phyloP scores from a whole-genome alignment of 371 early-diverging fungal species.

The Rhizopus arrhizus region DNA sequence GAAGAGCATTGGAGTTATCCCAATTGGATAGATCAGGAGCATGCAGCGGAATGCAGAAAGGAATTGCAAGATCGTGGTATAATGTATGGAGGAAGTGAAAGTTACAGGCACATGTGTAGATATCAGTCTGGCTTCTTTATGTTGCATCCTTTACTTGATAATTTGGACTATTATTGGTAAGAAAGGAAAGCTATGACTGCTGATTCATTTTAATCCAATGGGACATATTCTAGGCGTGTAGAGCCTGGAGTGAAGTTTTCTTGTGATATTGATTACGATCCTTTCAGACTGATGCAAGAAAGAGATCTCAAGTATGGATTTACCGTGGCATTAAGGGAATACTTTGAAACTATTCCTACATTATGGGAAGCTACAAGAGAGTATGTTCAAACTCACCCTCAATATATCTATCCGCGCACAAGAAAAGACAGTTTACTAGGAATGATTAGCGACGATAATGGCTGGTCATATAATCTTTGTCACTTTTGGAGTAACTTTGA shows the following conservation, averaged over 20 bases:
- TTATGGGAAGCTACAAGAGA: conserved; percentile 75
- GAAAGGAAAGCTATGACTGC: background rate
- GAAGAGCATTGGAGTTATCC: conserved; percentile 85
- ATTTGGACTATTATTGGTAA: conserved; percentile 93
- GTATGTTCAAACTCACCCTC: conserved; percentile 57
- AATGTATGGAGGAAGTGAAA: conserved; percentile 82
- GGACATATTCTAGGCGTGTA: conserved; percentile 85
- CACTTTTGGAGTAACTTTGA: conserved; percentile 76
- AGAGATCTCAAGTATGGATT: conserved; percentile 85
- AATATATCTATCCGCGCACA: conserved; percentile 49
- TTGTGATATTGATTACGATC: conserved; percentile 90
- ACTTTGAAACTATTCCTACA: conserved; percentile 78
- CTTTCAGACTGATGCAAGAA: conserved; percentile 80
- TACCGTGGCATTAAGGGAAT: conserved; percentile 81
- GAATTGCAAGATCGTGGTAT: conserved; percentile 66
- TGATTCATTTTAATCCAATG: conserved; percentile 63
- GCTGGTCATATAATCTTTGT: conserved; percentile 59
- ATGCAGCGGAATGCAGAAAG: conserved; percentile 59
- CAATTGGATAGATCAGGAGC: conserved; percentile 73
- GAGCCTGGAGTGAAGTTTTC: conserved; percentile 89
- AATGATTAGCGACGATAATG: conserved; percentile 41
- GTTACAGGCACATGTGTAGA: conserved; percentile 96
- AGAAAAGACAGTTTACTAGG: conserved; percentile 41
- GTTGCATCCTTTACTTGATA: conserved; percentile 74
- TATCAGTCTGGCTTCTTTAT: conserved; percentile 88